Evolutionary conservation across 1,284 basidiomycete species (phyloP).

Genomic region (Moesziomyces parantarcticus): DNA sequence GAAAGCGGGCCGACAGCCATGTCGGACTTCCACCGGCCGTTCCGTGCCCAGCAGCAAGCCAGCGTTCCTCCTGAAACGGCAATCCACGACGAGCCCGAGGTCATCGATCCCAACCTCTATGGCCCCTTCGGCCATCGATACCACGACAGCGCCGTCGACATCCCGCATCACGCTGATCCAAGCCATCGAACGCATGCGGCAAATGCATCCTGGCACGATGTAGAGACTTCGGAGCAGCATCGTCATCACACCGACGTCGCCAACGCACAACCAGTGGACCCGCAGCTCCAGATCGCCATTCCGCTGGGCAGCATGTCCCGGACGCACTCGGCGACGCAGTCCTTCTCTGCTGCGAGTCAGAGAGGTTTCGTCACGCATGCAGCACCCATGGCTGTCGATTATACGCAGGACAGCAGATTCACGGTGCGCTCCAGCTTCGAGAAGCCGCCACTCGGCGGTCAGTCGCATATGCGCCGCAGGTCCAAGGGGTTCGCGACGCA

Average conservation of each 20-base stretch:
- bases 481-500: slow-evolving; percentile 13
- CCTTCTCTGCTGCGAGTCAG: slow-evolving; percentile 1
- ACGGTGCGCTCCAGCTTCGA: slow-evolving; percentile 8
- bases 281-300: slow-evolving; percentile 10
- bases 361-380: slow-evolving; percentile 15
- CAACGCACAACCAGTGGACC: slow-evolving; percentile 5
- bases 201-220: slow-evolving; percentile 25
- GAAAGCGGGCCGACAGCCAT: not conserved
- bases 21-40: slow-evolving; percentile 26
- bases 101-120: slow-evolving; percentile 49
- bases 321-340: slow-evolving; percentile 1
- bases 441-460: not conserved
- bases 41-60: slow-evolving; percentile 4
- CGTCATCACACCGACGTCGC: not conserved
- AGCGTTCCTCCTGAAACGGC: not conserved
- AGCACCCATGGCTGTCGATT: slow-evolving; percentile 20
- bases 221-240: slow-evolving; percentile 34
- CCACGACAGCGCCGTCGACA: slow-evolving; percentile 2
- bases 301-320: slow-evolving; percentile 14
- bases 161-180: slow-evolving; percentile 2
- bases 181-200: not conserved
- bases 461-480: slow-evolving; percentile 20
- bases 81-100: slow-evolving; percentile 7
- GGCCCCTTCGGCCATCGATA: slow-evolving; percentile 42
- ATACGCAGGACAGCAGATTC: slow-evolving; percentile 17